Evolutionary conservation across 208 protist genomes (phyloP), one percentile per base, ranked within the genome.

Genomic region (Endotrypanum monterogeii): DNA sequence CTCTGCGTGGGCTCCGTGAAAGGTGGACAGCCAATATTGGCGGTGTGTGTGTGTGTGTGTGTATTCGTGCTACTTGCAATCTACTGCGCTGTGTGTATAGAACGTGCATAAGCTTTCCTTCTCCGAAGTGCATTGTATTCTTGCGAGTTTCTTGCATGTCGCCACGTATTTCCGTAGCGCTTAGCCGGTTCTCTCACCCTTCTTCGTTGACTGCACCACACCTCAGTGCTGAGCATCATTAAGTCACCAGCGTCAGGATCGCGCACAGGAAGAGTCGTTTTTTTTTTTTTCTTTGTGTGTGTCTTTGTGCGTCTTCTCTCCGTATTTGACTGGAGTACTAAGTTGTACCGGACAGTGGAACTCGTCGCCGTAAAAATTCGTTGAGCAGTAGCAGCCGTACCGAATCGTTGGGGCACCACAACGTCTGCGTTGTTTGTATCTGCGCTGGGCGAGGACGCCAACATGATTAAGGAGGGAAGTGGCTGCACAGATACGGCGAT

Each of bases 401-500:
- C n/a, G n/a, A n/a, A n/a, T n/a, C n/a, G n/a, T n/a, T n/a, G n/a
- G n/a, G n/a, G n/a, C n/a, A n/a, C n/a, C n/a, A n/a, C n/a, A n/a
- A n/a, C n/a, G n/a, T n/a, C n/a, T n/a, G n/a, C n/a, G n/a, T n/a
- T n/a, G n/a, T n/a, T n/a, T n/a, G n/a, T n/a, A n/a, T n/a, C n/a
- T n/a, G n/a, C n/a, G n/a, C n/a, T n/a, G n/a, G 7, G 39, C n/a
- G 44, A 18, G n/a, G n/a, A 9, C 39, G 1, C 54, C 28, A 8
- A n/a, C 20, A 72, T 74, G 65, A 69, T 74, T 6, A 72, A 46
- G 20, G 57, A 58, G 8, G 71, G 1, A 30, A 48, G 69, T 56
- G 68, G 48, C 39, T 63, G 28, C 37, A 67, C 23, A 30, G 70
- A 80, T 8, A 54, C n/a, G 51, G 57, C 39, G 52, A 80, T 69